Evolutionary conservation across 2,329 filamentous ascomycete genomes (phyloP), one percentile per base, ranked within the genome.

Genomic region (Helotiales sp.): DNA sequence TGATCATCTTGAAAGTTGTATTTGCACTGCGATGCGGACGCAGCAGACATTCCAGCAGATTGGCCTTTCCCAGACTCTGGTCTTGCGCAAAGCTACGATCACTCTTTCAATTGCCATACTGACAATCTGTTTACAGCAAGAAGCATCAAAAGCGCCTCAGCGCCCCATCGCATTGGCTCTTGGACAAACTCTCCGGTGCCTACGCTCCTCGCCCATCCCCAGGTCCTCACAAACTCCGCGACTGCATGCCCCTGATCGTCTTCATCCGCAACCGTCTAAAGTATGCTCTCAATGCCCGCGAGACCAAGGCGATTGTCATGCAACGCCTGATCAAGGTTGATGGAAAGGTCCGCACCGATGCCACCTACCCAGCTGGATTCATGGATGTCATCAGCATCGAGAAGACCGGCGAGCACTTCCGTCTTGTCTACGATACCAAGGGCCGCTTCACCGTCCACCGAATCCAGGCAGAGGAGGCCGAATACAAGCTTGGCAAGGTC

Each of bases 371-470:
- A 78, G 87, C 96, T 76, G 96, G 96, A 79, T 97, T 96, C 90
- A 98, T 98, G 96, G 96, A 99, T 82, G 96, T 99, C 82, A 97
- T 99, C 87, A 87, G 88, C 80, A 96, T 99, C 82, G 96, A 99
- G 86, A 99, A 99, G 93, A 99, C 96, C 70, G 94, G 94, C 90
- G 96, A 99, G 91, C 92, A 97, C 92, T 99, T 99, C 93, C 95
- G 96, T 78, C 93, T 99, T 78, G 87, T 99, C 89, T 99, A 98
- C 91, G 96, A 99, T 84, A 99, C 95, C 91, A 99, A 99, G 92
- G 96, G 96, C 79, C 95, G 96, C 83, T 99, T 98, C 93, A 97
- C 96, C 83, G 94, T 99, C 82, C 96, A 99, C 93, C 93, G 96
- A 81, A 98, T 99, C 86, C 95, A 96, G 84, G 86, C 89, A 77